Evolutionary conservation across 306 rosid genomes (phyloP).

Genomic region (Castanospermum australe): DNA sequence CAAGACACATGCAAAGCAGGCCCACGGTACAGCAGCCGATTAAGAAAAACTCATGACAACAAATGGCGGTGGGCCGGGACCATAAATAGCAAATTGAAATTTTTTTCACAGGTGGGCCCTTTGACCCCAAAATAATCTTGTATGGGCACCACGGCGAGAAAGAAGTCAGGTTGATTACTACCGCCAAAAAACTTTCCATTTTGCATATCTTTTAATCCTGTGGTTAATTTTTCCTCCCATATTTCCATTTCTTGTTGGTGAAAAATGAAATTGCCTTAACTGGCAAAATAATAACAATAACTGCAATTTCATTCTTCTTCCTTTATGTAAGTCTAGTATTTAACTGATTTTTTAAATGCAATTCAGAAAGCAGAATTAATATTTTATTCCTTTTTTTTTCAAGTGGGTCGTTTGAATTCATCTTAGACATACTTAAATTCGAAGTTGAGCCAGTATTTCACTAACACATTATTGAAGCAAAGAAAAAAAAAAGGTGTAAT

Average conservation of each 20-base stretch:
- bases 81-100: background rate
- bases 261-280: background rate
- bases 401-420: background rate
- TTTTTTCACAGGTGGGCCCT: background rate
- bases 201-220: background rate
- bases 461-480: background rate
- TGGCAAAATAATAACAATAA: background rate
- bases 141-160: background rate
- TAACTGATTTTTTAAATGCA: background rate
- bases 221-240: background rate
- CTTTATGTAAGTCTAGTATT: background rate
- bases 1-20: background rate
- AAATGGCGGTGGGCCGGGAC: background rate
- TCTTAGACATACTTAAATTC: background rate
- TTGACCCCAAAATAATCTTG: background rate
- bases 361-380: background rate
- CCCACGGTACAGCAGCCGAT: no score
- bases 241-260: background rate
- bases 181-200: background rate
- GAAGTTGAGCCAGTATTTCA: background rate
- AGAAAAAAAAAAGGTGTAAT: background rate
- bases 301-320: background rate
- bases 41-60: background rate
- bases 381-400: background rate
- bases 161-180: background rate